phyloP scores from a whole-genome alignment of 2,329 filamentous ascomycete species.

The Orbilia ellipsospora region DNA sequence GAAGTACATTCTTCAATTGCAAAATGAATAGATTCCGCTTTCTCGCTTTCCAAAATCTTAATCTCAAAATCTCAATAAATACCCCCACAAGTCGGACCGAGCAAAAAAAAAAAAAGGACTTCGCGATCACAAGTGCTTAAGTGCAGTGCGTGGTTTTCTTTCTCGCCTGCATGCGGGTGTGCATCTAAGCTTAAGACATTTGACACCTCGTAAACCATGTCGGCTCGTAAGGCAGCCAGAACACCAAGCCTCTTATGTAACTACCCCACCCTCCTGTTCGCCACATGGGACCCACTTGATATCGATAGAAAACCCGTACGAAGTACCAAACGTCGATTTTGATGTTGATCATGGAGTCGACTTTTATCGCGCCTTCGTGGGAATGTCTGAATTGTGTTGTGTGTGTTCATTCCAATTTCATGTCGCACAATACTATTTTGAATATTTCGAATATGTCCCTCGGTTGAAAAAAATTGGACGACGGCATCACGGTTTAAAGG shows the following conservation, averaged over 20 bases:
- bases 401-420: background rate
- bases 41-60: no score
- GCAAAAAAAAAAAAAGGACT: background rate
- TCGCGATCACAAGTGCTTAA: background rate
- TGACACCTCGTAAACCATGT: conserved; percentile 45
- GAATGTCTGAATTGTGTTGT: background rate
- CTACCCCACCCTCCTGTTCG: conserved; percentile 35
- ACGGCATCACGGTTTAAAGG: background rate
- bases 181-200: conserved; percentile 51
- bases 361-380: background rate
- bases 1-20: no score
- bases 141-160: conserved; percentile 5
- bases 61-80: no score
- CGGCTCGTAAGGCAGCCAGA: conserved; percentile 52
- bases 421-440: no score
- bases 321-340: background rate
- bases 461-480: no score
- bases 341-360: background rate
- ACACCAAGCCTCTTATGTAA: conserved; percentile 54
- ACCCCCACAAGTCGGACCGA: background rate
- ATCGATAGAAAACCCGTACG: conserved; percentile 34
- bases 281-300: conserved; percentile 48
- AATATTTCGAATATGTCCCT: no score
- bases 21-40: no score
- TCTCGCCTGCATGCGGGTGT: conserved; percentile 5